These are phyloP conservation scores for Begonia peltatifolia DNA, from an alignment of 306 rosid species.

Conservation along the genomic window DNA sequence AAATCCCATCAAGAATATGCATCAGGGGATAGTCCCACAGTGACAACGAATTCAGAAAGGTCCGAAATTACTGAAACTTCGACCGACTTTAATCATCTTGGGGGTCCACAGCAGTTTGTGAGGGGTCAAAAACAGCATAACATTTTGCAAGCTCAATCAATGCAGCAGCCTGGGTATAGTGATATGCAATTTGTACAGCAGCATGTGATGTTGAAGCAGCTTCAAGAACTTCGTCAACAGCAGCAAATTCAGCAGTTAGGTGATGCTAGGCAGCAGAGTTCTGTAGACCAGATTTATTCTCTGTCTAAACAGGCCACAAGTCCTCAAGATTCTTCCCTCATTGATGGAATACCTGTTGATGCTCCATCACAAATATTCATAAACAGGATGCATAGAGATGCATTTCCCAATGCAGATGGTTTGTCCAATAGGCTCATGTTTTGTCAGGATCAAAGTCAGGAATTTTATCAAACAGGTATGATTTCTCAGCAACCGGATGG, in stretches of 20 bases:
- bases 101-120: slow-evolving; percentile 28
- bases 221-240: slow-evolving; percentile 46
- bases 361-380: slow-evolving; percentile 31
- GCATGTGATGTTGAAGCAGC: slow-evolving; percentile 32
- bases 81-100: slow-evolving; percentile 29
- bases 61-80: slow-evolving; percentile 42
- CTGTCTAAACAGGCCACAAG: slow-evolving; percentile 27
- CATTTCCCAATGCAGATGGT: slow-evolving; percentile 24
- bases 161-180: slow-evolving; percentile 45
- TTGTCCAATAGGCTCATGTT: slow-evolving; percentile 18
- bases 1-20: slow-evolving; percentile 37
- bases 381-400: slow-evolving; percentile 33
- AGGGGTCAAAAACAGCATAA: slow-evolving; percentile 23
- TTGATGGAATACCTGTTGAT: slow-evolving; percentile 29
- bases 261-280: slow-evolving; percentile 35
- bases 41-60: slow-evolving; percentile 48
- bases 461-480: slow-evolving; percentile 17
- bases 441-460: slow-evolving; percentile 33
- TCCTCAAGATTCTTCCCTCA: slow-evolving; percentile 28
- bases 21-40: slow-evolving; percentile 42
- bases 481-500: slow-evolving; percentile 35
- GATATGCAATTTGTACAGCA: slow-evolving; percentile 39
- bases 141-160: slow-evolving; percentile 19
- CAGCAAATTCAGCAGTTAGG: slow-evolving; percentile 35
- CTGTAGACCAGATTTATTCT: slow-evolving; percentile 29